Percentiles rank a stretch among this genome's conserved stretches.
phyloP scores from a whole-genome alignment of 768 basidiomycete species.

The Nevesoporus exiguus region DNA sequence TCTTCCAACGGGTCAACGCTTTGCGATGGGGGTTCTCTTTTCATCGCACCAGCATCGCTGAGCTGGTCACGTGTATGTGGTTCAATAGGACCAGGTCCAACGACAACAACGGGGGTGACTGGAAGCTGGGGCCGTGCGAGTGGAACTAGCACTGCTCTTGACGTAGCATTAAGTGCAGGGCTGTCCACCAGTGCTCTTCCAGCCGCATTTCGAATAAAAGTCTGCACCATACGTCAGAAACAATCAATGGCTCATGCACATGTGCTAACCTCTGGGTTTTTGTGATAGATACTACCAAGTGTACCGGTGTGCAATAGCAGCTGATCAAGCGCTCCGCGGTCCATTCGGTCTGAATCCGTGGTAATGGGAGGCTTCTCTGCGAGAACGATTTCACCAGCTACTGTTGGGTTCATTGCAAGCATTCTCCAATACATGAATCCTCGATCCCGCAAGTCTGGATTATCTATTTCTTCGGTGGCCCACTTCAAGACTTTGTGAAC shows the following conservation, averaged over 20 bases:
- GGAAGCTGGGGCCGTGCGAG: slow-evolving; percentile 52
- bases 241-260: not conserved
- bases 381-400: slow-evolving; percentile 86
- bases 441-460: slow-evolving; percentile 94
- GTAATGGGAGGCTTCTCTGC: slow-evolving; percentile 94
- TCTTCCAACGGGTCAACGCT: slow-evolving; percentile 18
- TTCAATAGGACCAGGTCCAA: slow-evolving; percentile 51
- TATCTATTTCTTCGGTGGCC: slow-evolving; percentile 97
- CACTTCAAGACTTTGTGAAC: slow-evolving; percentile 95
- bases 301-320: slow-evolving; percentile 91
- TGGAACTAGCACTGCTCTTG: slow-evolving; percentile 67
- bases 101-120: slow-evolving; percentile 41
- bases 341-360: slow-evolving; percentile 98
- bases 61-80: slow-evolving; percentile 27
- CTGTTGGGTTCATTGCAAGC: slow-evolving; percentile 86
- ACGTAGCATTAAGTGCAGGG: slow-evolving; percentile 83
- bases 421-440: slow-evolving; percentile 99
- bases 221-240: slow-evolving; percentile 42
- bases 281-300: slow-evolving; percentile 94
- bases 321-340: slow-evolving; percentile 93
- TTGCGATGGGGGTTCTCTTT: slow-evolving; percentile 32
- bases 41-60: slow-evolving; percentile 24
- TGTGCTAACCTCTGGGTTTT: slow-evolving; percentile 80
- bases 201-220: slow-evolving; percentile 88
- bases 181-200: slow-evolving; percentile 83